Evolutionary conservation across 2,329 filamentous ascomycete genomes (phyloP), one percentile per base, ranked within the genome.

Genomic region (Botrytis paeoniae): DNA sequence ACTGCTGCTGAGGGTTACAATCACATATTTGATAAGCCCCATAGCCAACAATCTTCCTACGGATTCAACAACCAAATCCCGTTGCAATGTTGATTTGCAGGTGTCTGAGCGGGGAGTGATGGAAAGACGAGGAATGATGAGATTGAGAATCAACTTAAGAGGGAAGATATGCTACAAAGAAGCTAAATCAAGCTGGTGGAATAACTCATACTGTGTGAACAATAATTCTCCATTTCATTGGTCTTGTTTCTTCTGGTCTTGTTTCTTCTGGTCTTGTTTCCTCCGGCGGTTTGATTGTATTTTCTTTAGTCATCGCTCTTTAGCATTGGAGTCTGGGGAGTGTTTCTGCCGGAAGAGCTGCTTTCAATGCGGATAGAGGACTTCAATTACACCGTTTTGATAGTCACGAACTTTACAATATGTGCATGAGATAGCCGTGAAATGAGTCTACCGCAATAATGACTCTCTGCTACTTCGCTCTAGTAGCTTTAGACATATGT

Each of bases 61-160:
- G 14, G 29, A 54, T 29, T 29, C 5, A 54, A 6, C 25, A n/a
- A n/a, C 14, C 14, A 16, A n/a, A 16, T 1, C 16, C 48, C 12
- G 25, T 16, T 5, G 12, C 25, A 54, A 29, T 29, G 1, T 7
- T 29, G 12, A 14, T 14, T 54, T 14, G 2, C 1, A 12, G 12
- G 0, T 54, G 25, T 3, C 43, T 45, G 43, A 8, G 6, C 7
- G 2, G 7, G 43, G 7, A 45, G 18, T 45, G 18, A 20, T 45
- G 95, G 95, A 86, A 98, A 98, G 93, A 93, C 94, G 88, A 92
- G 96, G 80, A 98, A 99, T 84, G 96, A 99, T 89, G 95, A 98
- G 90, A 99, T 99, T 82, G 96, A 99, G 86, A 98, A 98, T 84
- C 95, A 98, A 88, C 88, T 98, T 83, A 98, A 98, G 90, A 90